Evolutionary conservation across 2,329 filamentous ascomycete species (phyloP), one percentile per base, ranked within the genome.

Genomic region (Aspergillus sp.): DNA sequence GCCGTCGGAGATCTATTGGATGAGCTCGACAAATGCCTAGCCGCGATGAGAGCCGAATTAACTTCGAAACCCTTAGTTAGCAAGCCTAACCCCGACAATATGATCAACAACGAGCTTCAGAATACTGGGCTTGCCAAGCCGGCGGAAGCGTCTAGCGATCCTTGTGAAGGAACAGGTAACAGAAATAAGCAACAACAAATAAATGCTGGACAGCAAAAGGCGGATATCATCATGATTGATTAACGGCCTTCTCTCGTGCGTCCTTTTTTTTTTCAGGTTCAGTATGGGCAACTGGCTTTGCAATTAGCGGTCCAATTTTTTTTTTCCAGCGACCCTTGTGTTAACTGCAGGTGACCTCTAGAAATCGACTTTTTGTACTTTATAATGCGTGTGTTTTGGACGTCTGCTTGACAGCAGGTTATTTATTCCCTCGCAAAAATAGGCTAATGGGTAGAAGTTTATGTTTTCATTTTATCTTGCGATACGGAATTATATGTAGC

Each of bases 191-290:
- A 54, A 22, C 53, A 51, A 17, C 34, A 44, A 12, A 3, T 24
- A 34, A 48, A 8, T 30, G 53, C 24, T 37, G n/a, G 50, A 34
- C 44, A n/a, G n/a, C n/a, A 60, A 9, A 66, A 64, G 24, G 51
- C 67, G 24, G 70, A 75, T 62, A 59, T 75, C 49, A 75, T 75
- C 48, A 75, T 69, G 60, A 75, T 75, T 61, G 73, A 75, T 57
- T 75, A 51, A 45, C 20, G 15, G 42, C 24, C 20, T 24, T 24
- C 19, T 48, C 27, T 8, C 24, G 13, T 13, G 37, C 15, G 19
- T 22, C 20, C 34, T 40, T n/a, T 22, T 41, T 53, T 19, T 30
- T 30, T n/a, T 20, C 7, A 24, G 20, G 41, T 40, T 34, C 48
- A 11, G 17, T 24, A 33, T 19, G 40, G 48, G 33, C 24, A 49